These are phyloP conservation scores for Russula earlei DNA, from an alignment of 768 basidiomycete genomes.

Conservation along the genomic window DNA sequence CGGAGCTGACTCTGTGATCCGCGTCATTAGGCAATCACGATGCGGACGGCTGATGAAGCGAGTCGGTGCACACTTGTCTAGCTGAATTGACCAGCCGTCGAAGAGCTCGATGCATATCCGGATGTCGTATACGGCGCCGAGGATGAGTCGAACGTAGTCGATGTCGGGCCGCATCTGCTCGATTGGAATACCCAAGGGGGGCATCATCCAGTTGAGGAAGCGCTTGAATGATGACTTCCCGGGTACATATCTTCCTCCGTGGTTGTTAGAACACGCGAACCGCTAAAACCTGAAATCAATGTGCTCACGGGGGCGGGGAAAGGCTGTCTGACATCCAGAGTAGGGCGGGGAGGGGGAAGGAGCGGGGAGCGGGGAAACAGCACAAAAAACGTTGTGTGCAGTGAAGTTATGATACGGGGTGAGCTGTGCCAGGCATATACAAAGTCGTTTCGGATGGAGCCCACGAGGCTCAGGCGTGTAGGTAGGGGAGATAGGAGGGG, in stretches of 20 bases:
- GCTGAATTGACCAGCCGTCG: conserved; percentile 2
- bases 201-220: conserved; percentile 1
- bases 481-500: background rate
- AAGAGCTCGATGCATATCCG: conserved; percentile 10
- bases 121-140: conserved; percentile 5
- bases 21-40: background rate
- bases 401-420: background rate
- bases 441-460: background rate
- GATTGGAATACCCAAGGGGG: background rate
- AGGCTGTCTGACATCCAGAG: conserved; percentile 4
- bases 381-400: background rate
- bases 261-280: background rate
- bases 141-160: background rate
- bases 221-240: background rate
- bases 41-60: background rate
- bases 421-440: background rate
- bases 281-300: background rate
- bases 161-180: background rate
- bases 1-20: background rate
- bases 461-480: conserved; percentile 1
- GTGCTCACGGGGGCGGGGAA: conserved; percentile 7
- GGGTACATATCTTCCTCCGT: conserved; percentile 6
- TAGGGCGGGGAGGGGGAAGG: too few species aligned
- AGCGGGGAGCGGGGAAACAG: background rate
- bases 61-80: conserved; percentile 2